Conservation (phyloP, 352 stramenopile genomes). For the Pythium pyrilobum region DNA sequence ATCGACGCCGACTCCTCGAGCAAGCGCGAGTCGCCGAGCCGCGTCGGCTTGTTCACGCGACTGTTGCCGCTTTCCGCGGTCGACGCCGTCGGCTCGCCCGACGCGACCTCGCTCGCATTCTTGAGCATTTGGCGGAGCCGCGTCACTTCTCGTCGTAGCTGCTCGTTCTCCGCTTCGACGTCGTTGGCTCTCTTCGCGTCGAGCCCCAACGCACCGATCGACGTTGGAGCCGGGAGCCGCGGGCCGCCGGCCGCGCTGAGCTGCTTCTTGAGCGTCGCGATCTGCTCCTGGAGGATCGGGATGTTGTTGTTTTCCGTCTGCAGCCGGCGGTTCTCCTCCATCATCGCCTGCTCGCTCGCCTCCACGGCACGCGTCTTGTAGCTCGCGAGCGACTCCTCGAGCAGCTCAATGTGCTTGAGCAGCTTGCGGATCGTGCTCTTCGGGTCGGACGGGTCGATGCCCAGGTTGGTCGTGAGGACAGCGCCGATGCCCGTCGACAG, state of each 20-base stretch:
- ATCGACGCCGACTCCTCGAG: conserved; percentile 70
- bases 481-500: conserved; percentile 5
- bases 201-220: neutral
- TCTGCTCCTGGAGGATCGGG: conserved; percentile 67
- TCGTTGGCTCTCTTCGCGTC: conserved; percentile 33
- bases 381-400: conserved; percentile 57
- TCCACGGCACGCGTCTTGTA: conserved; percentile 55
- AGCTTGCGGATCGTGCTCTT: conserved; percentile 78
- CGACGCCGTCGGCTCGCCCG: conserved; percentile 13
- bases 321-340: conserved; percentile 60
- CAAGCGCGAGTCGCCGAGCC: conserved; percentile 27
- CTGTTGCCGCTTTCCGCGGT: neutral
- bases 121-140: conserved; percentile 39
- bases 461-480: conserved; percentile 46
- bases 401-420: conserved; percentile 77
- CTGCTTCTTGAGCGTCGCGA: conserved; percentile 58
- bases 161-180: conserved; percentile 31
- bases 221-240: conserved; percentile 10
- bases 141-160: conserved; percentile 33
- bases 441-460: conserved; percentile 73
- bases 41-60: neutral
- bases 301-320: conserved; percentile 87
- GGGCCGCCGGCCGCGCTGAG: neutral
- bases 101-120: conserved; percentile 3
- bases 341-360: conserved; percentile 35